Evolutionary conservation across 2,329 filamentous ascomycete genomes (phyloP).

Genomic region (Pestalotiopsis sp.): DNA sequence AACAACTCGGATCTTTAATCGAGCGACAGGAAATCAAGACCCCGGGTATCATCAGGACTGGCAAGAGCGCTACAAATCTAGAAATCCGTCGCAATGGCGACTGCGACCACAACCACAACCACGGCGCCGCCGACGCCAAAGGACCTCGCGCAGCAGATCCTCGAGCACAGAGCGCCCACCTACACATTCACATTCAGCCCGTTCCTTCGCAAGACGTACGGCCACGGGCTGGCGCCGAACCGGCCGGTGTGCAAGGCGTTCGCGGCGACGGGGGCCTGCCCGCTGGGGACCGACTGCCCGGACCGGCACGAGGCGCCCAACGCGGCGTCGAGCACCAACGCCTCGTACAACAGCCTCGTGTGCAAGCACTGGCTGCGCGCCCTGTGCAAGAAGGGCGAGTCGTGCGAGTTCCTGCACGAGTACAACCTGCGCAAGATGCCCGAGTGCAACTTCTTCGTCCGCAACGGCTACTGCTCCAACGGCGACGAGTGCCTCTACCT

Average conservation of each 20-base stretch:
- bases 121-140: conserved; percentile 27
- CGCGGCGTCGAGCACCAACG: conserved; percentile 38
- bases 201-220: conserved; percentile 81
- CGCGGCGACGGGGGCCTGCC: conserved; percentile 77
- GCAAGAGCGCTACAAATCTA: neutral
- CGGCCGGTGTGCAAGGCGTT: conserved; percentile 86
- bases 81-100: conserved; percentile 22
- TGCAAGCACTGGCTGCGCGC: conserved; percentile 99
- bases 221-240: conserved; percentile 79
- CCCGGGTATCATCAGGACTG: neutral
- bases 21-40: neutral
- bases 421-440: conserved; percentile 99
- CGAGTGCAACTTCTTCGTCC: conserved; percentile 94
- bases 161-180: conserved; percentile 55
- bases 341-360: conserved; percentile 78
- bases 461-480: conserved; percentile 93
- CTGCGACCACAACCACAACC: conserved; percentile 25
- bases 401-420: conserved; percentile 97
- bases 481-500: conserved; percentile 96
- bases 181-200: conserved; percentile 84
- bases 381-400: conserved; percentile 95
- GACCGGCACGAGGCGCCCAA: conserved; percentile 70
- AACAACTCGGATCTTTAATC: neutral
- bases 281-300: conserved; percentile 79
- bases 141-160: conserved; percentile 49